Evolutionary conservation across 805 yeast genomes (phyloP).

Genomic region (Ogataea saltuana): DNA sequence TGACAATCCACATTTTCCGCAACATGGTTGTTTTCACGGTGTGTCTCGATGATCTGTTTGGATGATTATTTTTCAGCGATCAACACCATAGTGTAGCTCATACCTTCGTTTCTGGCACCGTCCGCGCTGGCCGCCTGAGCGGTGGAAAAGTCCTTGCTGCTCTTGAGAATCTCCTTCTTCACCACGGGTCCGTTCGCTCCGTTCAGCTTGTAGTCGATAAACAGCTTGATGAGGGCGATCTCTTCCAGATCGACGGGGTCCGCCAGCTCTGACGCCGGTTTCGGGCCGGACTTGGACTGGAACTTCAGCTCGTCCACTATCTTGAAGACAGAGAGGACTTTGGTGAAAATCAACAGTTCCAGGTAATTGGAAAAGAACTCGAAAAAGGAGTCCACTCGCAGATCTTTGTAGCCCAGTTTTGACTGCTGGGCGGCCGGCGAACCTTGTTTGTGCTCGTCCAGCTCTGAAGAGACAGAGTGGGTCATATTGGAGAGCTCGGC

Average conservation of each 20-base stretch:
- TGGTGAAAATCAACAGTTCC: constrained; percentile 29
- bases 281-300: constrained; percentile 1
- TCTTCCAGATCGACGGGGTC: constrained; percentile 15
- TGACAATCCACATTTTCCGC: constrained; percentile 6
- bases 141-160: constrained; percentile 3
- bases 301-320: constrained; percentile 17
- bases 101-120: constrained; percentile 26
- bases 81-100: constrained; percentile 27
- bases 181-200: constrained; percentile 29
- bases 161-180: constrained; percentile 15
- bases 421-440: constrained; percentile 3
- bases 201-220: constrained; percentile 35
- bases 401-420: constrained; percentile 27
- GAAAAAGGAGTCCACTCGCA: constrained; percentile 32
- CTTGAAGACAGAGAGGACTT: constrained; percentile 22
- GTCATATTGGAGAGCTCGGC: constrained; percentile 10
- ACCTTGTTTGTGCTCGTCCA: constrained; percentile 5
- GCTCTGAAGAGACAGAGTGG: constrained; percentile 10
- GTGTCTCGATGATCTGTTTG: too few species aligned
- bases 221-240: constrained; percentile 28
- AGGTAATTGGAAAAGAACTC: constrained; percentile 33
- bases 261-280: too few species aligned
- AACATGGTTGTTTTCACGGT: too few species aligned
- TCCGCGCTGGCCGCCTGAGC: neutral
- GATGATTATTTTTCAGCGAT: constrained; percentile 28